Conservation (phyloP, 345 rosid species). For the rapeseed (Brassica napus) region DNA sequence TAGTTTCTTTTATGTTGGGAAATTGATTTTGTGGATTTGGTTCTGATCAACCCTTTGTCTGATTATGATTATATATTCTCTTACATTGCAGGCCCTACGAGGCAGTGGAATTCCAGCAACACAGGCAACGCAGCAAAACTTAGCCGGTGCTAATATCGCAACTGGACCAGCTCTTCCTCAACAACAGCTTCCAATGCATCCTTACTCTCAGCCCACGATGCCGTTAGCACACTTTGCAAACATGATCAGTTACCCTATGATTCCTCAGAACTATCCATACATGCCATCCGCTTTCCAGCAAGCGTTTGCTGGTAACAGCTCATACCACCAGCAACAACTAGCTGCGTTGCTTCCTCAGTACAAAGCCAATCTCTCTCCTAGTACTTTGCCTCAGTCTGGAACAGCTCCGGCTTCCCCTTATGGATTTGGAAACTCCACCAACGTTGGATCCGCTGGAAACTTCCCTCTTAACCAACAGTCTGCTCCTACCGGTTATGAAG, state of each 20-base stretch:
- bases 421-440: conserved; percentile 79
- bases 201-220: conserved; percentile 84
- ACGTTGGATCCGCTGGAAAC: conserved; percentile 63
- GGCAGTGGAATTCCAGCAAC: conserved; percentile 62
- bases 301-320: conserved; percentile 70
- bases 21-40: neutral
- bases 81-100: conserved; percentile 59
- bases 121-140: conserved; percentile 65
- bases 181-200: conserved; percentile 89
- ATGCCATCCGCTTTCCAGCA: conserved; percentile 97
- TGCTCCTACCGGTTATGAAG: conserved; percentile 74
- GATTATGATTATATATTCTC: conserved; percentile 22
- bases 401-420: conserved; percentile 73
- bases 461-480: conserved; percentile 67
- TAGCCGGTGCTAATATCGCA: conserved; percentile 62
- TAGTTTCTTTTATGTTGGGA: neutral
- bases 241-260: conserved; percentile 82
- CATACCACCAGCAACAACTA: conserved; percentile 85
- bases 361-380: conserved; percentile 75
- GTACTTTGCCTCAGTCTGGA: conserved; percentile 87
- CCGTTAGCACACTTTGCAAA: conserved; percentile 83
- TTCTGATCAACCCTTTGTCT: neutral
- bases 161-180: conserved; percentile 82
- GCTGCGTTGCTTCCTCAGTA: conserved; percentile 90
- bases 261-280: conserved; percentile 90